These are phyloP conservation scores for Ophiostoma ips DNA, from an alignment of 2,329 filamentous ascomycete species.

Conservation along the genomic window DNA sequence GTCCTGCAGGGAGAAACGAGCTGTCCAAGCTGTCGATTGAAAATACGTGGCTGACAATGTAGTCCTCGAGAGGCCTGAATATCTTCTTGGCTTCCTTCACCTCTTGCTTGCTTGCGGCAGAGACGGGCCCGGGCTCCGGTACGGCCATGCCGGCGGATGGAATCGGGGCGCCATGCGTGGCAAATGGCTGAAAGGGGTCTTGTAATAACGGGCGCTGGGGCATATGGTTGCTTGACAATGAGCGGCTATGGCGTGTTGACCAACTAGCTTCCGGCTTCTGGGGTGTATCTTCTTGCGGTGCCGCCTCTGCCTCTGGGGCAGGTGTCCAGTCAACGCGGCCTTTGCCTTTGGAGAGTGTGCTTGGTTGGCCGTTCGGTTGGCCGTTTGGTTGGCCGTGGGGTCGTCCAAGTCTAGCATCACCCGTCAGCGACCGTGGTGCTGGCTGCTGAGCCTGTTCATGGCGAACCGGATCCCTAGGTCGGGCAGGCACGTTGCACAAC, in stretches of 20 bases:
- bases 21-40: slow-evolving; percentile 60
- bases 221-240: background rate
- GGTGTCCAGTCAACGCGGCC: too few relatives aligned
- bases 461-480: background rate
- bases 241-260: background rate
- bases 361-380: too few relatives aligned
- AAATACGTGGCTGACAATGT: slow-evolving; percentile 54
- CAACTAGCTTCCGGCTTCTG: background rate
- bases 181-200: background rate
- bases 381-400: background rate
- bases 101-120: background rate
- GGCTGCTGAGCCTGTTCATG: background rate
- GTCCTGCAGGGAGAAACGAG: slow-evolving; percentile 41
- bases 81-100: slow-evolving; percentile 38
- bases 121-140: too few relatives aligned
- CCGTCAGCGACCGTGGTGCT: background rate
- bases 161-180: too few relatives aligned
- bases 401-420: background rate
- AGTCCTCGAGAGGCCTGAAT: slow-evolving; percentile 67
- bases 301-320: background rate
- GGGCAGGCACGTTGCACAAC: slow-evolving; percentile 1
- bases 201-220: background rate
- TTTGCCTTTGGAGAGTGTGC: background rate
- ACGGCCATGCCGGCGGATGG: too few relatives aligned
- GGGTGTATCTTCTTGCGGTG: background rate